Conservation (phyloP, 1,139 yeast genomes). For the Taphrina deformans region DNA sequence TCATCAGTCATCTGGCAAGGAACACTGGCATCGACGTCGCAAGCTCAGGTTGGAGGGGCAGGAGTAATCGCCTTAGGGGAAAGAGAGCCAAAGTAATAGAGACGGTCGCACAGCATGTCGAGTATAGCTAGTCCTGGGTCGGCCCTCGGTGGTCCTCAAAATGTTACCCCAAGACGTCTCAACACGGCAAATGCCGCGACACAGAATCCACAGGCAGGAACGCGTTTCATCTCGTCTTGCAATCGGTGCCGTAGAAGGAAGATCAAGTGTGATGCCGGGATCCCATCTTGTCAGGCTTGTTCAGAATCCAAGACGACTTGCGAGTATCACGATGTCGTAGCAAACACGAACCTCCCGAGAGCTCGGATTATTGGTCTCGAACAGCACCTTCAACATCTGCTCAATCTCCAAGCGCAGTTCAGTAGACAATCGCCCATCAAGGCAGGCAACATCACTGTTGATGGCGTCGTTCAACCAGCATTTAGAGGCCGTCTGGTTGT, state of each 20-base stretch:
- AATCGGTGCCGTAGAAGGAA: constrained; percentile 77
- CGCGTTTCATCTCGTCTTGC: constrained; percentile 55
- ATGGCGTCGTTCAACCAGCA: constrained; percentile 22
- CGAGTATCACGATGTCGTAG: constrained; percentile 81
- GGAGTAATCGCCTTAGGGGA: no score
- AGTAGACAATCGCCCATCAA: background rate
- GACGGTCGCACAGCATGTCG: background rate
- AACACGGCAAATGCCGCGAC: constrained; percentile 32
- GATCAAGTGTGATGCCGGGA: constrained; percentile 77
- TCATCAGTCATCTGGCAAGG: no score
- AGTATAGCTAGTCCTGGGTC: background rate
- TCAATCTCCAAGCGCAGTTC: constrained; percentile 7
- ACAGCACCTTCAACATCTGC: constrained; percentile 25
- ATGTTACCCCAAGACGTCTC: constrained; percentile 15
- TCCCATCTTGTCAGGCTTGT: constrained; percentile 77
- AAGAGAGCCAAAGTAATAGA: no score
- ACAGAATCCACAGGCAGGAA: constrained; percentile 29
- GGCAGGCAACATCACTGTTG: constrained; percentile 6
- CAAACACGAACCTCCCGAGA: constrained; percentile 82
- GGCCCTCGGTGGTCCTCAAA: background rate
- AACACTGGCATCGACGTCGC: no score
- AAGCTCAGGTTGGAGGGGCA: no score
- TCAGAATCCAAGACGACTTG: constrained; percentile 60
- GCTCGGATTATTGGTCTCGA: constrained; percentile 26
- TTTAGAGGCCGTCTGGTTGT: constrained; percentile 28